Evolutionary conservation across 1,284 basidiomycete species (phyloP), one percentile per base, ranked within the genome.

Genomic region (Fomitopsis pinicola): DNA sequence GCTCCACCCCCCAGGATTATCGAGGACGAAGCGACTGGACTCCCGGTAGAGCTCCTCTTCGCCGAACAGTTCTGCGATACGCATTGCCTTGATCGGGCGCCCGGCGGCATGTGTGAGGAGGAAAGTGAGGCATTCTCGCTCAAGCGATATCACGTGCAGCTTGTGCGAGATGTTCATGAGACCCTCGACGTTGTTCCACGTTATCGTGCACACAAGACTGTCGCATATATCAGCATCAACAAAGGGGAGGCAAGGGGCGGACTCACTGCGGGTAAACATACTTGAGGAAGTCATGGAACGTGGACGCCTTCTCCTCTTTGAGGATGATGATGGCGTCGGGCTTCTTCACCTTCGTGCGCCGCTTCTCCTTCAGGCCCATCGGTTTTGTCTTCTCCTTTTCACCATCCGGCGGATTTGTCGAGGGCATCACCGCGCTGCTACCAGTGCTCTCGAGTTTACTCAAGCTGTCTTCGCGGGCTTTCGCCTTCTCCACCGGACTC

Each of bases 131-230:
- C 94, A 95, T 68, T 93, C 86, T 45, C 82, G 82, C 69, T 93
- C 88, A 38, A 97, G 80, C 0, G 89, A 79, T 0, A 91, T 87
- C 7, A 95, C 90, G 67, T 91, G 90, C 60, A 95, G 86, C 71
- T 94, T 94, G 72, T 91, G 86, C 1, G 90, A 85, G 45, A 94
- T 91, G 70, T 92, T 92, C 86, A 94, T 91, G 36, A 94, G 81
- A 44, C 88, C 87, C 68, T 92, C 93, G 35, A 94, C 94, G 71
- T 96, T 96, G 66, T 93, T 92, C 94, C 94, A 97, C 1, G 91
- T 90, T 59, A 95, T 94, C 9, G 91, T 92, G 75, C 94, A 95
- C 68, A 94, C 89, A 58, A 95, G 82, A 67, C 91, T 93, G 10
- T 2, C 7, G 33, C 19, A 17, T 19, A 57, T 17, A 5, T 45